phyloP scores from a whole-genome alignment of 306 rosid genomes.

The Mucuna pruriens region DNA sequence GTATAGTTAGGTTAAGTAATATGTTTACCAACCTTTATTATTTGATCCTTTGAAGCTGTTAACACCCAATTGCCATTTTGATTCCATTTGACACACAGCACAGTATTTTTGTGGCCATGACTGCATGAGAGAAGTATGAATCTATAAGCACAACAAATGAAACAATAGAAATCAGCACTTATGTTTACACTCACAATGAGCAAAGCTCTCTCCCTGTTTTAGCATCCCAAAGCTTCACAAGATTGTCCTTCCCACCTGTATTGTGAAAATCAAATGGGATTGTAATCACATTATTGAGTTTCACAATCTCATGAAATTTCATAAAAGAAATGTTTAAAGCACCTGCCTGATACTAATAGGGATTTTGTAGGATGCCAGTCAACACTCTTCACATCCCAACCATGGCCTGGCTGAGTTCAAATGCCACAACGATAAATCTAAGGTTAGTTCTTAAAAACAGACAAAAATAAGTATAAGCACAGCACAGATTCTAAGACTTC shows the following conservation, averaged over 20 bases:
- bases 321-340: conserved; percentile 36
- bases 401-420: conserved; percentile 99
- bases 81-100: conserved; percentile 89
- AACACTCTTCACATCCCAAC: conserved; percentile 99
- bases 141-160: conserved; percentile 16
- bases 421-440: conserved; percentile 43
- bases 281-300: conserved; percentile 24
- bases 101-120: conserved; percentile 95
- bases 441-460: conserved; percentile 36
- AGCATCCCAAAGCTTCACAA: conserved; percentile 98
- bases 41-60: conserved; percentile 93
- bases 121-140: conserved; percentile 58
- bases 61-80: conserved; percentile 93
- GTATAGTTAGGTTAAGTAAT: conserved; percentile 10
- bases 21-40: conserved; percentile 65
- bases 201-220: conserved; percentile 89
- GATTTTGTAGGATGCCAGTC: conserved; percentile 99
- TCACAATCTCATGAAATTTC: conserved; percentile 36
- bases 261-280: conserved; percentile 36
- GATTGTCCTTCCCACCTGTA: conserved; percentile 94
- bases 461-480: not conserved
- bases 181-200: conserved; percentile 76
- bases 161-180: conserved; percentile 30
- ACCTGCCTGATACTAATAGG: conserved; percentile 84
- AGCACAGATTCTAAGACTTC: not conserved